These are phyloP conservation scores for Coniochaeta sp. DNA, from an alignment of 2,329 filamentous ascomycete species.

Conservation along the genomic window DNA sequence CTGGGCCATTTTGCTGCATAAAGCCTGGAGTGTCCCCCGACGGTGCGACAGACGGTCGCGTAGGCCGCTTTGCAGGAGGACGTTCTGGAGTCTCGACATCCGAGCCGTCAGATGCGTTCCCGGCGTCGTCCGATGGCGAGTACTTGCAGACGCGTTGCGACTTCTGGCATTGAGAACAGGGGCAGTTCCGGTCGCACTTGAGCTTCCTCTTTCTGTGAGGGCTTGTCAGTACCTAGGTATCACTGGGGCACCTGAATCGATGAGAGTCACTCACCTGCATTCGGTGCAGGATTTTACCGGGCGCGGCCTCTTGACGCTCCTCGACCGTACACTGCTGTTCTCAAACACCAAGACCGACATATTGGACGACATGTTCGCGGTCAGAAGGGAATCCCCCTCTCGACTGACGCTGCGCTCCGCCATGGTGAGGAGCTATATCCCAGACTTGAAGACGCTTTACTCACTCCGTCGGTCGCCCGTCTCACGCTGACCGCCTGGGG, in stretches of 20 bases:
- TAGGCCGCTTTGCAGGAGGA: slow-evolving; percentile 11
- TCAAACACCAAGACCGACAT: slow-evolving; percentile 6
- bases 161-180: slow-evolving; percentile 52
- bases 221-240: background rate
- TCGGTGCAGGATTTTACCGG: slow-evolving; percentile 51
- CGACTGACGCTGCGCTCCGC: background rate
- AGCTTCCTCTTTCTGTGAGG: slow-evolving; percentile 40
- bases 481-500: background rate
- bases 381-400: background rate
- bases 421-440: background rate
- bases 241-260: no score
- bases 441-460: no score
- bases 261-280: slow-evolving; percentile 29
- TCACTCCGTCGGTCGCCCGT: background rate
- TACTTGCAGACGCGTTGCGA: slow-evolving; percentile 48
- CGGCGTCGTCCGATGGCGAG: slow-evolving; percentile 33
- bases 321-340: background rate
- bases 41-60: background rate
- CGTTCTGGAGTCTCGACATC: slow-evolving; percentile 29
- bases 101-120: slow-evolving; percentile 29
- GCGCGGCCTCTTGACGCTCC: slow-evolving; percentile 44
- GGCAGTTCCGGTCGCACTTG: slow-evolving; percentile 47
- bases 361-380: slow-evolving; percentile 1
- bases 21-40: background rate
- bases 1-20: background rate